Conservation (phyloP, 108 stramenopile genomes). For the Nannochloropsis salina region DNA sequence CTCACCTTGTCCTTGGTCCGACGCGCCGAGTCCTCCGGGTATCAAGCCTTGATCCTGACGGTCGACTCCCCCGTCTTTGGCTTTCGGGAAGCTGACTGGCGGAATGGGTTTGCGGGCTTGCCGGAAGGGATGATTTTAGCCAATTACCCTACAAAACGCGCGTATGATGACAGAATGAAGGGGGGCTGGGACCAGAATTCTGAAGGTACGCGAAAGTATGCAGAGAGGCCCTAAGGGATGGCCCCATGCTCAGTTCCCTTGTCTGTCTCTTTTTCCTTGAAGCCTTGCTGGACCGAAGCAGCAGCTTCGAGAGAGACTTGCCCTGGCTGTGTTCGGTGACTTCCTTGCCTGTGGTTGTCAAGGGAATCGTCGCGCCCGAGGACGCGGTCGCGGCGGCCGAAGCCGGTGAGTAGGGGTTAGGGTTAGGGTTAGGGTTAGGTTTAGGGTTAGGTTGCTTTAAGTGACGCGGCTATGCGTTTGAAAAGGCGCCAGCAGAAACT, state of each 20-base stretch:
- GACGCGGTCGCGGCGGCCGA: slow-evolving; percentile 40
- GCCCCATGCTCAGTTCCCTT: not conserved
- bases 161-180: slow-evolving; percentile 37
- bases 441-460: not conserved
- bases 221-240: too few species aligned
- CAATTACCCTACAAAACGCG: slow-evolving; percentile 40
- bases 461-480: too few species aligned
- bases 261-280: not conserved
- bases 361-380: slow-evolving; percentile 35
- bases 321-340: not conserved
- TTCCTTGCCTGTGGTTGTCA: not conserved
- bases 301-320: not conserved
- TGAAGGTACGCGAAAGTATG: not conserved
- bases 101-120: slow-evolving; percentile 44
- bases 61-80: slow-evolving; percentile 42
- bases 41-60: slow-evolving; percentile 7
- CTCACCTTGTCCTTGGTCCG: slow-evolving; percentile 33
- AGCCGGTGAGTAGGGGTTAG: slow-evolving; percentile 21
- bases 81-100: slow-evolving; percentile 46
- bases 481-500: too few species aligned
- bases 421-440: not conserved
- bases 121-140: slow-evolving; percentile 32
- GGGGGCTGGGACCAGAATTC: slow-evolving; percentile 52
- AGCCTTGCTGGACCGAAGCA: not conserved
- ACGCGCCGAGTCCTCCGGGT: slow-evolving; percentile 13